These are phyloP conservation scores for Stromatinia cepivora DNA, from an alignment of 2,329 filamentous ascomycete species.

Conservation along the genomic window DNA sequence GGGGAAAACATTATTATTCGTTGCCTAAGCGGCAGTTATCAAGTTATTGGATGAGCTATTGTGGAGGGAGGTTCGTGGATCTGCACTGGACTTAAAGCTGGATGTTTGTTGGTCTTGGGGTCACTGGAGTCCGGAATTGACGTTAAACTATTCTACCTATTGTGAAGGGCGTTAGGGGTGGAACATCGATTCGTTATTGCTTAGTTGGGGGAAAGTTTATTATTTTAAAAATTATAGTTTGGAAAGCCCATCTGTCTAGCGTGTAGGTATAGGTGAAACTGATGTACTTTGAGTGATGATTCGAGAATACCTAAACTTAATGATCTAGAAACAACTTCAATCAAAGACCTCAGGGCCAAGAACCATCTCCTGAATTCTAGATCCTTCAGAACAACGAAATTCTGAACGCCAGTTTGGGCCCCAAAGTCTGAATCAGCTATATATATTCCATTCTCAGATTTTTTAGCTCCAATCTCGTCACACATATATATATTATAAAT, in stretches of 20 bases:
- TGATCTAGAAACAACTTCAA: neutral
- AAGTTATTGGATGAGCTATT: neutral
- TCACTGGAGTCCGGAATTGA: slow-evolving; percentile 4
- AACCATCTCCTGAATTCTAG: too few species aligned
- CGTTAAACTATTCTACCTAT: neutral
- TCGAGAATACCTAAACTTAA: neutral
- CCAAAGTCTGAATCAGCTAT: neutral
- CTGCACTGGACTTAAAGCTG: neutral
- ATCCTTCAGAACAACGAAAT: neutral
- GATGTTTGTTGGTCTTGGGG: neutral
- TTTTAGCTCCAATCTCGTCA: neutral
- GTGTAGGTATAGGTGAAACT: neutral
- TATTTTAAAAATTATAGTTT: neutral
- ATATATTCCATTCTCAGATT: neutral
- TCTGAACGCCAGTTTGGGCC: neutral
- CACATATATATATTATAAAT: neutral
- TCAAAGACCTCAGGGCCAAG: neutral
- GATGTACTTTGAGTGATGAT: neutral
- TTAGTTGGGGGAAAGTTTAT: neutral
- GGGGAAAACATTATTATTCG: neutral
- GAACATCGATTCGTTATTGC: neutral
- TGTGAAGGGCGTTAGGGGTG: neutral
- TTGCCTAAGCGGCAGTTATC: neutral
- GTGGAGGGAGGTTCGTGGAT: too few species aligned
- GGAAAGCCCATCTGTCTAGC: accelerated